Evolutionary conservation across 805 yeast species (phyloP), one percentile per base, ranked within the genome.

Genomic region (Brettanomyces bruxellensis): DNA sequence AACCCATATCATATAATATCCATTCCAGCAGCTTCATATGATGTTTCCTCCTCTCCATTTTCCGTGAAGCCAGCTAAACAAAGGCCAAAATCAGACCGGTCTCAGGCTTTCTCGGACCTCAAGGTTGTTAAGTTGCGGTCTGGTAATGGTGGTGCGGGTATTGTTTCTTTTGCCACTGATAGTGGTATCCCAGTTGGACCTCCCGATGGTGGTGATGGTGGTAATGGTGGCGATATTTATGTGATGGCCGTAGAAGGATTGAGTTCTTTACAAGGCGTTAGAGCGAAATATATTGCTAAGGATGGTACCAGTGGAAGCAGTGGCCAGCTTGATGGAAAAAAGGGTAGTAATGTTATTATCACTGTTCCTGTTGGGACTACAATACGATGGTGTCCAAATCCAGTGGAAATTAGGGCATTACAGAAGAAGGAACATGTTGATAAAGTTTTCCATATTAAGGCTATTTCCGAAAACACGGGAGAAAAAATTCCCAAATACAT

Each of bases 121-220:
- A 75, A 83, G 48, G 73, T 86, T 6, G 71, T 91, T 8, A 77
- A 76, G 46, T 67, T 88, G 7, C 60, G 67, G 3, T 79, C 95
- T 25, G 99, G 99, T 0, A 71, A 68, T 38, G 99, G 99, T 22
- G 99, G 99, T 2, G 72, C 83, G 59, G 99, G 99, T 5, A 71
- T 77, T 32, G 83, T 88, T 0, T 84, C 97, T 0, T 93, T 93
- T 64, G 75, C 82, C 49, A 71, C 96, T 52, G 98, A 88, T 54
- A 86, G 95, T 3, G 86, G 89, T 38, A 67, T 86, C 39, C 73
- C 95, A 0, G 73, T 75, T 18, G 99, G 99, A 0, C 98, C 99
- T 0, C 95, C 99, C 0, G 95, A 90, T 63, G 99, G 99, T n/a
- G 99, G 99, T 8, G 97, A 93, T 66, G 99, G 99, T 30, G 99